These are phyloP conservation scores for Candida odintsovae DNA, from an alignment of 805 yeast genomes.

Conservation along the genomic window DNA sequence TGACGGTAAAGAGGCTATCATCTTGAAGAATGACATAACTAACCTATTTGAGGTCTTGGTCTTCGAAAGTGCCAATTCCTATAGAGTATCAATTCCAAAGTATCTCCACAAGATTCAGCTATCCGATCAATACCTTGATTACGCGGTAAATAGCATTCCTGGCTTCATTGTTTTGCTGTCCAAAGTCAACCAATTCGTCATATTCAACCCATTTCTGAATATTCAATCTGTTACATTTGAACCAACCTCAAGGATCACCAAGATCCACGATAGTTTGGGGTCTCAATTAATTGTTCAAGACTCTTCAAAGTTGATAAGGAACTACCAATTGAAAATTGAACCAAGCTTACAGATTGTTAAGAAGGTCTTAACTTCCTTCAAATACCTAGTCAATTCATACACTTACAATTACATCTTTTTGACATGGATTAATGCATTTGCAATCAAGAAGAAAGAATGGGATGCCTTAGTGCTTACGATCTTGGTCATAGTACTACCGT, in stretches of 20 bases:
- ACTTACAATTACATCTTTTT: conserved; percentile 54
- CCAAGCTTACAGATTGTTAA: conserved; percentile 41
- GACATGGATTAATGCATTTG: conserved; percentile 53
- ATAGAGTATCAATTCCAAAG: conserved; percentile 26
- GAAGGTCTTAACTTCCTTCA: conserved; percentile 43
- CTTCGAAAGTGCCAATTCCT: conserved; percentile 31
- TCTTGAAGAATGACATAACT: conserved; percentile 40
- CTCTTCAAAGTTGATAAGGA: conserved; percentile 9
- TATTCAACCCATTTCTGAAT: conserved; percentile 56
- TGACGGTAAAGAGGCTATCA: conserved; percentile 56
- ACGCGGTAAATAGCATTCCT: conserved; percentile 28
- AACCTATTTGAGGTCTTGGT: conserved; percentile 45
- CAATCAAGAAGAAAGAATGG: conserved; percentile 50
- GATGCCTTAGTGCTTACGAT: conserved; percentile 48
- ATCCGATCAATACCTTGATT: conserved; percentile 31
- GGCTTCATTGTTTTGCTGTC: conserved; percentile 43
- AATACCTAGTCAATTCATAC: conserved; percentile 50
- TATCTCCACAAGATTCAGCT: conserved; percentile 28
- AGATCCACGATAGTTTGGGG: conserved; percentile 9
- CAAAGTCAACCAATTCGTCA: conserved; percentile 28
- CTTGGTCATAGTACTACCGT: conserved; percentile 45
- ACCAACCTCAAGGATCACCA: conserved; percentile 1
- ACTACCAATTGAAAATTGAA: conserved; percentile 32
- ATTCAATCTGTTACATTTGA: conserved; percentile 32
- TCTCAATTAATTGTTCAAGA: conserved; percentile 14